Evolutionary conservation across 306 rosid species (phyloP), one percentile per base, ranked within the genome.

Genomic region (Trifolium subterraneum): DNA sequence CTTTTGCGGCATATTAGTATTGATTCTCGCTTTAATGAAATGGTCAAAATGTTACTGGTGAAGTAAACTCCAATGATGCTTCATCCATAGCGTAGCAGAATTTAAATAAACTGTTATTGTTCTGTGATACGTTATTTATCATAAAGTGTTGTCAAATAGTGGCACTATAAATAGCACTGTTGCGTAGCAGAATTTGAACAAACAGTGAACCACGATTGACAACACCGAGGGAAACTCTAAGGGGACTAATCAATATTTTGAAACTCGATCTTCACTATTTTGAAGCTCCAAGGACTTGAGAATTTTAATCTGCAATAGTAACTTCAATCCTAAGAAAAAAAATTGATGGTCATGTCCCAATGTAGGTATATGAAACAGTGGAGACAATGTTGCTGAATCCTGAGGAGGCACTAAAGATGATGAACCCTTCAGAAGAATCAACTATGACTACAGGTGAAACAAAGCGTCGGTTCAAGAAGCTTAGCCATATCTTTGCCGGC

Each of bases 351-450:
- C 19, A 41, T 19, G n/a, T 72, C 1, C 3, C 29, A 45, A 7
- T 73, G 56, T 68, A 95, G 99, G 95, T 95, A 27, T 95, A 92
- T 77, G 97, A 92, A 81, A 85, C 89, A 8, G 90, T 95, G 83
- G 99, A 95, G 89, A 78, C 81, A 44, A 87, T 92, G 93, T 38
- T 92, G 55, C 48, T 76, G 71, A 88, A 92, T 86, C 96, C 99
- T 0, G 93, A 88, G 19, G 96, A 92, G 81, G 93, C 82, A 19
- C 72, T 87, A 51, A 90, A 75, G 83, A 66, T 78, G 38, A 65
- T 84, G 80, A 87, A 82, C 82, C 89, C 86, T 56, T 56, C 89
- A 2, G 92, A 89, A 64, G 94, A 90, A 72, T 54, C 82, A 18
- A 70, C 83, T 23, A 56, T 8, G 44, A 67, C 70, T 36, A 67